phyloP scores from a whole-genome alignment of 164 flowering plant genomes.

The Vitis rotundifolia region DNA sequence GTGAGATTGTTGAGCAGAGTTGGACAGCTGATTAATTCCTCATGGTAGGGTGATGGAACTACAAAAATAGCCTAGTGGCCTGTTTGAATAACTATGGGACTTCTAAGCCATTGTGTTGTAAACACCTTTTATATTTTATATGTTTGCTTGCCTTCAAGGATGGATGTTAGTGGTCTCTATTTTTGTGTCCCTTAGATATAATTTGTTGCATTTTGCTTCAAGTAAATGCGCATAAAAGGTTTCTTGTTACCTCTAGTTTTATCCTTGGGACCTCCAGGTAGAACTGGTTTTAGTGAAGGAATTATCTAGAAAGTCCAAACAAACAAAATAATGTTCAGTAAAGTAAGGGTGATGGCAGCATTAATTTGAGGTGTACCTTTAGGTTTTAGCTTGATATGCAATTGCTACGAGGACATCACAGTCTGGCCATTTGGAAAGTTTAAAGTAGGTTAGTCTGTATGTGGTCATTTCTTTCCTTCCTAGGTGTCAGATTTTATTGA shows the following conservation, averaged over 20 bases:
- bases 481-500: no score
- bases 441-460: no score
- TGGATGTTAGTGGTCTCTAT: conserved; percentile 1
- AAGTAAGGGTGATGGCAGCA: no score
- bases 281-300: neutral
- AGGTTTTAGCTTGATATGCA: no score
- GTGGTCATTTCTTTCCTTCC: no score
- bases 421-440: no score
- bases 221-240: neutral
- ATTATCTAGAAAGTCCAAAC: no score
- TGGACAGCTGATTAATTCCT: conserved; percentile 78
- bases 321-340: no score
- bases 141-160: conserved; percentile 17
- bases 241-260: neutral
- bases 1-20: conserved; percentile 91
- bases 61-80: conserved; percentile 5
- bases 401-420: no score
- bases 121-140: conserved; percentile 12
- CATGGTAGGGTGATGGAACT: conserved; percentile 4
- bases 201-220: neutral
- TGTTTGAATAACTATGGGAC: conserved; percentile 13
- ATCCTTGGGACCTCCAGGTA: neutral
- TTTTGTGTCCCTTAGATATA: neutral
- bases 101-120: conserved; percentile 16
- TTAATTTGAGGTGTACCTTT: no score